A percentile compares a stretch with the other conserved stretches of the same genome.
phyloP scores from a whole-genome alignment of 306 rosid genomes.

The Quillaja saponaria region DNA sequence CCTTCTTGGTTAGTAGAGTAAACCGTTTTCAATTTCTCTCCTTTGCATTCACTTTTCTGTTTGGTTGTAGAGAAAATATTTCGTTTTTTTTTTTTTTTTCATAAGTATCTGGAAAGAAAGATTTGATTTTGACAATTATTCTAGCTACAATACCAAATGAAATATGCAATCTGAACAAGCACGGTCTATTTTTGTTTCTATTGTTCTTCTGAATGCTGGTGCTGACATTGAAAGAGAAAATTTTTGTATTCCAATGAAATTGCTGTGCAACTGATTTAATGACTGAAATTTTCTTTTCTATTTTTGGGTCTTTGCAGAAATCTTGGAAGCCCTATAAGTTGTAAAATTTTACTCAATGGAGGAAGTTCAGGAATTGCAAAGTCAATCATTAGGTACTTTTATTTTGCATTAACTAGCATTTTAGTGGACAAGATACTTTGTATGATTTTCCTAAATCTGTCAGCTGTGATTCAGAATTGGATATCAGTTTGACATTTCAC shows the following conservation, averaged over 20 bases:
- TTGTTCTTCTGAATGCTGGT: background rate
- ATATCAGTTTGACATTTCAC: background rate
- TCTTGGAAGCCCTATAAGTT: constrained; percentile 2
- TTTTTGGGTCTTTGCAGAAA: constrained; percentile 17
- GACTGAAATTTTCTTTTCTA: background rate
- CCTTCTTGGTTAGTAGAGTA: no score
- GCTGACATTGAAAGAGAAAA: no score
- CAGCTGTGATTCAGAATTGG: background rate
- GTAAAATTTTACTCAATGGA: constrained; percentile 42
- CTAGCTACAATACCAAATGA: no score
- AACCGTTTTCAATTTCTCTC: no score
- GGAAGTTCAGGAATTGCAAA: constrained; percentile 50
- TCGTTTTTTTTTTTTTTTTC: no score
- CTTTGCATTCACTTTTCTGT: no score
- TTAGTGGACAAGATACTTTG: no score
- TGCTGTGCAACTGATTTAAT: background rate
- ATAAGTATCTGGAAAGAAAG: no score
- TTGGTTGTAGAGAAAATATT: no score
- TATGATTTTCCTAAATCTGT: background rate
- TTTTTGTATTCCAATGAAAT: background rate
- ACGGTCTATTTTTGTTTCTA: no score
- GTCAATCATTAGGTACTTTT: constrained; percentile 41
- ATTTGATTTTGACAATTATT: no score
- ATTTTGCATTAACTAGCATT: background rate
- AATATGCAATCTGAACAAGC: no score